Evolutionary conservation across 768 basidiomycete genomes (phyloP), one percentile per base, ranked within the genome.

Genomic region (Neoboletus magnificus): DNA sequence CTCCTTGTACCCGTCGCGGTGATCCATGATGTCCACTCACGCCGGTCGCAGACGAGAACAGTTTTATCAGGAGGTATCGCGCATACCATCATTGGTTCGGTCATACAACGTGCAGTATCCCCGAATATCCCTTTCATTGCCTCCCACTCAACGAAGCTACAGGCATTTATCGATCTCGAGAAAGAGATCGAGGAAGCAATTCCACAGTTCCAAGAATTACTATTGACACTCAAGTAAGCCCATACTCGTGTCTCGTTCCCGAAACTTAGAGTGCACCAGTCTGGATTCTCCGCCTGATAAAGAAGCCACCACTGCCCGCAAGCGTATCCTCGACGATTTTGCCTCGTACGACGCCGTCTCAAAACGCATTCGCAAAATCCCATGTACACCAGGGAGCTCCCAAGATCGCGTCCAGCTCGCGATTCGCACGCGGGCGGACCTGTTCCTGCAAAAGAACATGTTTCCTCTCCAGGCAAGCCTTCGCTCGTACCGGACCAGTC

Each of bases 361-460:
- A 1, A 97, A 95, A 67, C 85, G 87, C 32, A 91, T 99, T 64
- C 83, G 85, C 51, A 77, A 75, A 55, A 74, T 96, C 16, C 89
- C 89, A 0, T 84, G 81, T 56, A 75, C 81, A 0, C 77, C 79
- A 0, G 84, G 83, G 2, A 83, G 84, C 57, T 89, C 89, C 18
- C 92, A 94, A 62, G 88, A 92, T 55, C 82, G 87, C 36, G 81
- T 99, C 8, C 93, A 97, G 70, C 75, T 79, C 20, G 93, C 94
- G 0, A 85, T 99, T 20, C 77, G 84, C 54, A 82, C 82, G 3
- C 79, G 89, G 3, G 89, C 92, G 0, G 89, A 82, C 56, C 42
- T 85, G 27, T 98, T 96, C 68, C 73, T 99, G 59, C 87, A 91
- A 67, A 91, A 88, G 65, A 85, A 97, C 61, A 93, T 98, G 89